These are phyloP conservation scores for Paecilomyces sp. DNA, from an alignment of 2,329 filamentous ascomycete species.

Conservation along the genomic window DNA sequence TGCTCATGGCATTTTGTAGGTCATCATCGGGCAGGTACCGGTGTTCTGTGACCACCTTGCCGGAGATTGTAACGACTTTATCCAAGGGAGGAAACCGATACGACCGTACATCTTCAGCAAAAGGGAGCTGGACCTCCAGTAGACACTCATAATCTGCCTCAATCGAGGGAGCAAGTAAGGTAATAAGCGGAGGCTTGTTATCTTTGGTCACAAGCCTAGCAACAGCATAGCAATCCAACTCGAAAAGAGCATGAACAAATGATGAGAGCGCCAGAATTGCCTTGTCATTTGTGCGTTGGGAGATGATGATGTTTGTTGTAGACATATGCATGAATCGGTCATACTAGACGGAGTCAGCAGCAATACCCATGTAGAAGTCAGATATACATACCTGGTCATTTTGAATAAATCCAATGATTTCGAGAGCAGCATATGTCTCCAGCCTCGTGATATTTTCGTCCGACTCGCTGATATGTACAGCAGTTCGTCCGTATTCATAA, in stretches of 20 bases:
- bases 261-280: slow-evolving; percentile 81
- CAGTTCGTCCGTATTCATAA: slow-evolving; percentile 87
- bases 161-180: slow-evolving; percentile 73
- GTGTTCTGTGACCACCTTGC: slow-evolving; percentile 72
- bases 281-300: slow-evolving; percentile 70
- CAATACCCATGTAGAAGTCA: background rate
- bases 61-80: slow-evolving; percentile 78
- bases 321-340: slow-evolving; percentile 82
- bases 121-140: slow-evolving; percentile 83
- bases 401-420: slow-evolving; percentile 80
- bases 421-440: slow-evolving; percentile 66
- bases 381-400: slow-evolving; percentile 52
- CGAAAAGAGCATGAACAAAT: slow-evolving; percentile 77
- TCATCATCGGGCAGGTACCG: slow-evolving; percentile 71
- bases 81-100: slow-evolving; percentile 90
- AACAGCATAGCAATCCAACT: slow-evolving; percentile 78
- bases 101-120: slow-evolving; percentile 82
- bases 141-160: slow-evolving; percentile 76
- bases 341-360: slow-evolving; percentile 46
- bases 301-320: slow-evolving; percentile 68
- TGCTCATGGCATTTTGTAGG: slow-evolving; percentile 73
- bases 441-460: slow-evolving; percentile 86
- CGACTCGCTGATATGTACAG: slow-evolving; percentile 78
- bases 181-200: slow-evolving; percentile 65
- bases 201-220: slow-evolving; percentile 82